phyloP scores from a whole-genome alignment of 116 monocot genomes.

The Zostera marina region DNA sequence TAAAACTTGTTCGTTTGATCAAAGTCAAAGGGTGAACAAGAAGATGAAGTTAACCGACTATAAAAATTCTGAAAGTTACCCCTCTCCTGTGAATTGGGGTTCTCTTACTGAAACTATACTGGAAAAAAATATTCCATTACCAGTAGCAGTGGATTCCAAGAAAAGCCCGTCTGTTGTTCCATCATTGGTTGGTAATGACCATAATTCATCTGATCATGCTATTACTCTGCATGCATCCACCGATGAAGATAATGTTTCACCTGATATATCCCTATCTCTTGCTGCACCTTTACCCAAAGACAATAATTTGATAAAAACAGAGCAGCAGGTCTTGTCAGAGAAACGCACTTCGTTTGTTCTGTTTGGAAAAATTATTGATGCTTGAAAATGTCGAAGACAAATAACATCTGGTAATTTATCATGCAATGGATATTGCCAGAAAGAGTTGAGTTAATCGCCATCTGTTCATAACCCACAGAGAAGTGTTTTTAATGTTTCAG shows the following conservation, averaged over 20 bases:
- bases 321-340: conserved; percentile 20
- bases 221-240: background rate
- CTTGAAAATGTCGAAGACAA: conserved; percentile 8
- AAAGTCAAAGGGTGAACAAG: conserved; percentile 18
- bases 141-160: conserved; percentile 7
- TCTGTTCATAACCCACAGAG: conserved; percentile 15
- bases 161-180: conserved; percentile 9
- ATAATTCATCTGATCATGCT: conserved; percentile 3
- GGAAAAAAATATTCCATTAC: background rate
- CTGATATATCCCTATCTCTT: conserved; percentile 46
- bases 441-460: conserved; percentile 2
- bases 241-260: conserved; percentile 18
- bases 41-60: conserved; percentile 10
- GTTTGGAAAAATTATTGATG: conserved; percentile 25
- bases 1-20: background rate
- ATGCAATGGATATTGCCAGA: background rate
- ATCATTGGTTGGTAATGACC: conserved; percentile 3
- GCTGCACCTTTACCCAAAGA: conserved; percentile 18
- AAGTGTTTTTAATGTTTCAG: background rate
- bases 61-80: conserved; percentile 8
- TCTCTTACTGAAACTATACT: conserved; percentile 6
- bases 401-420: conserved; percentile 18
- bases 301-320: background rate
- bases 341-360: conserved; percentile 34
- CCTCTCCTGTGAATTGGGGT: conserved; percentile 17